Evolutionary conservation across 2,329 filamentous ascomycete genomes (phyloP), one percentile per base, ranked within the genome.

Genomic region (Paecilomyces niveus): DNA sequence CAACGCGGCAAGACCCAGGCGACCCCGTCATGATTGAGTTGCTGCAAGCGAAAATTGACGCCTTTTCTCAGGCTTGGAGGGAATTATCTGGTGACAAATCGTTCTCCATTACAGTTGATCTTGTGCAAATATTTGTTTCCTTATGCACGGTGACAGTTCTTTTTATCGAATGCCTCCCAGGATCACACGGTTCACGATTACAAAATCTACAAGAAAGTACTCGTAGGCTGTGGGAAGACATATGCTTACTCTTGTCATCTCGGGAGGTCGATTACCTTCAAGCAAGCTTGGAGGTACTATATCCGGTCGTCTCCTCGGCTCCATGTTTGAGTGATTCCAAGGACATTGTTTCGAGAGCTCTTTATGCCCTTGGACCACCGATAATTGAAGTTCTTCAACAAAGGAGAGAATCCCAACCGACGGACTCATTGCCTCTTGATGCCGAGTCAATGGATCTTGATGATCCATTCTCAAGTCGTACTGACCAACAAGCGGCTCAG

Each of bases 121-220:
- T 81, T 66, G 67, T 83, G 61, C 79, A 80, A 39, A 74, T 80
- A 31, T 58, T 82, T n/a, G 70, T 72, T 5, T 80, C 77, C n/a
- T 73, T 81, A 53, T 81, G 78, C 64, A 71, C 81, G 21, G 70
- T 78, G 22, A 70, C 67, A 24, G 66, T 68, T 21, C 59, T 80
- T 54, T 69, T 70, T 68, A 60, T 65, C 61, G 76, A 60, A 62
- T 78, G 53, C 59, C 65, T 69, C 52, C 72, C 65, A 45, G 75
- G 58, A 56, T 70, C 63, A 61, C 58, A 49, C 61, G 73, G 58
- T 50, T 70, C 59, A 67, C 72, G 57, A 65, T 62, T 63, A 32
- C 64, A 70, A 56, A 63, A 60, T 45, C 54, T 76, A 31, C 67
- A 64, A 35, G 61, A 65, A 13, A 70, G 68, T 45, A 71, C 61